Conservation (phyloP, 169 alveolate genomes). For the Cryptosporidium muris region DNA sequence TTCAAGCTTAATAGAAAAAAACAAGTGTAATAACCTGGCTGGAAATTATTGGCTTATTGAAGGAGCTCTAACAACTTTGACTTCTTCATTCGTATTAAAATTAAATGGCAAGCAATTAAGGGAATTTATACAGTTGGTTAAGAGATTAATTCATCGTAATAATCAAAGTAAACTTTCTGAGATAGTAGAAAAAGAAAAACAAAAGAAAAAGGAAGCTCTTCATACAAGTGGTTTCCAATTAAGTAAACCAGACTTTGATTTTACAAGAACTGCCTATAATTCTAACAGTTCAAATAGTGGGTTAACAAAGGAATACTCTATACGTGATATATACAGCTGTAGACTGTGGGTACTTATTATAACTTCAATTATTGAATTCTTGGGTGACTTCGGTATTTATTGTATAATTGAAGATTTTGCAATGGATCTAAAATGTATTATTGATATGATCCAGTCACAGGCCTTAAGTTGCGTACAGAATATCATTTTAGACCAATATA, state of each 20-base stretch:
- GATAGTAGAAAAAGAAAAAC: neutral
- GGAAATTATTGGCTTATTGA: neutral
- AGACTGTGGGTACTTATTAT: conserved; percentile 58
- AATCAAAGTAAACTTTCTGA: conserved; percentile 37
- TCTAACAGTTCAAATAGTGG: neutral
- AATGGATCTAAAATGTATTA: conserved; percentile 35
- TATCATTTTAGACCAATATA: conserved; percentile 27
- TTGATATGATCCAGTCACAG: conserved; percentile 42
- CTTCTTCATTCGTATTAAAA: conserved; percentile 24
- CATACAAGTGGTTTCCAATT: too few relatives aligned
- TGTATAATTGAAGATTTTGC: conserved; percentile 44
- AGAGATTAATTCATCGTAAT: conserved; percentile 36
- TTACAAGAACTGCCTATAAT: too few relatives aligned
- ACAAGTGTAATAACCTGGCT: conserved; percentile 6
- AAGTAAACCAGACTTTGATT: too few relatives aligned
- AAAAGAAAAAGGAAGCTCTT: neutral
- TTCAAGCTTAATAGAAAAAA: neutral
- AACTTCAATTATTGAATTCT: conserved; percentile 6
- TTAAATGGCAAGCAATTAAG: conserved; percentile 17
- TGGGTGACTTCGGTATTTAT: conserved; percentile 42
- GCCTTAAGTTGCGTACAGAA: conserved; percentile 63
- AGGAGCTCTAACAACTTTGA: conserved; percentile 9
- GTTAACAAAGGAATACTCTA: neutral
- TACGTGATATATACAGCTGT: conserved; percentile 29
- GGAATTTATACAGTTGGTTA: conserved; percentile 19